A percentile compares a stretch with the other conserved stretches of the same genome.
These are phyloP conservation scores for Diaporthe eres DNA, from an alignment of 2,329 filamentous ascomycete species.

Conservation along the genomic window DNA sequence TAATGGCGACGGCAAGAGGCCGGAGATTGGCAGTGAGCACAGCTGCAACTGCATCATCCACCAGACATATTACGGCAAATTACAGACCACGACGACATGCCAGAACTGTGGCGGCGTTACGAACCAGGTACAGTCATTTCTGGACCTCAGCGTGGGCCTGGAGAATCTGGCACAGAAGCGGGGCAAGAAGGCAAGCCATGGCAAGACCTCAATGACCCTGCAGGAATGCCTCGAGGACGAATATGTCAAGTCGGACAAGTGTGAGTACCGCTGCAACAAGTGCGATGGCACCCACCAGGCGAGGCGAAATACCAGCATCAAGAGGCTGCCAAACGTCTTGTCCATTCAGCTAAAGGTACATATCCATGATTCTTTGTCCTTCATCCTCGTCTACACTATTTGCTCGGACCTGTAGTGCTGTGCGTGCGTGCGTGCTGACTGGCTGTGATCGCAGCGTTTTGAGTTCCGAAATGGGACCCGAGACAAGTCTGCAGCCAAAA, in stretches of 20 bases:
- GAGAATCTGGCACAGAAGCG: conserved; percentile 79
- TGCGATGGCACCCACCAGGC: conserved; percentile 85
- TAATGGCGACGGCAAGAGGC: conserved; percentile 78
- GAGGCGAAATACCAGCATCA: conserved; percentile 86
- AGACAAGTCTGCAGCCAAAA: conserved; percentile 83
- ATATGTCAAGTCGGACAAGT: conserved; percentile 89
- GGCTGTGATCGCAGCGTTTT: conserved; percentile 65
- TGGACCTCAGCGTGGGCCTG: conserved; percentile 91
- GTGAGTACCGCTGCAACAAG: conserved; percentile 88
- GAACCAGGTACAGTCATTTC: conserved; percentile 87
- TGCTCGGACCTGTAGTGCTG: neutral
- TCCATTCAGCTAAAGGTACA: conserved; percentile 92
- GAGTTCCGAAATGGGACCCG: conserved; percentile 78
- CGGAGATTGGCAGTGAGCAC: conserved; percentile 71
- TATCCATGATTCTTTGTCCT: neutral
- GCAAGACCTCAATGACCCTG: conserved; percentile 66
- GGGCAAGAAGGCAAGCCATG: conserved; percentile 65
- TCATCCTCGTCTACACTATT: neutral
- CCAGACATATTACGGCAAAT: conserved; percentile 92
- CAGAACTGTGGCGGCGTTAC: conserved; percentile 88
- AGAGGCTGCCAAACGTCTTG: conserved; percentile 87
- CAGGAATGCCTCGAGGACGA: conserved; percentile 85
- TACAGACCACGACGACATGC: conserved; percentile 92
- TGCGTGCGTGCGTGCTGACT: neutral
- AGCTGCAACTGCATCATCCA: conserved; percentile 93